Evolutionary conservation across 2,329 filamentous ascomycete species (phyloP), one percentile per base, ranked within the genome.

Genomic region (Leptodontidium sp.): DNA sequence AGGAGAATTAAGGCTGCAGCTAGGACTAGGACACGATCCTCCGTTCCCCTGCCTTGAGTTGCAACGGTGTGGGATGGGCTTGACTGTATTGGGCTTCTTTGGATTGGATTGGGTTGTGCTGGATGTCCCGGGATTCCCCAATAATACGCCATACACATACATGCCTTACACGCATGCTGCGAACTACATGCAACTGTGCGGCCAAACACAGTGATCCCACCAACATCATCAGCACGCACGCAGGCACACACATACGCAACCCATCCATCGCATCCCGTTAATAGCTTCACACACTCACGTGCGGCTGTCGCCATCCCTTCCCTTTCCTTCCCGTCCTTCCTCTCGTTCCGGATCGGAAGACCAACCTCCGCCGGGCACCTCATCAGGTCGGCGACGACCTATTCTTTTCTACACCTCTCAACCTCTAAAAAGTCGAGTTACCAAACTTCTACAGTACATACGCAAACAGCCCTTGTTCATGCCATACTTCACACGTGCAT

Each of bases 1-100:
- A 50, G 43, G 59, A 49, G 59, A 62, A 62, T 62, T 62, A 26
- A 35, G 21, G 35, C 57, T 59, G 38, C 57, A 59, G 57, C 35
- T 9, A 29, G 57, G 38, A 24, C 38, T 11, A 40, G 7, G 38
- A 40, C 21, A 35, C 11, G n/a, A 45, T 45, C 38, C 57, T 58
- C 57, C n/a, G 38, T 45, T 59, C 57, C 57, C 57, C 38, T 59
- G 57, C 57, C 21, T 59, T 59, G 57, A 43, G 57, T 59, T 15
- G 57, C 38, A 45, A 62, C 26, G 14, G 26, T 32, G 59, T 62
- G 43, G 40, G 59, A 50, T 32, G 59, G n/a, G 15, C 47, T 50
- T 7, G 47, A 50, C 15, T n/a, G 15, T n/a, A 21, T 43, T 32
- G 14, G 35, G 26, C 29, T 57, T 17, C 12, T 9, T 57, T 35